Evolutionary conservation across 345 rosid species (phyloP), one percentile per base, ranked within the genome.

Genomic region (Ceriops tagal): DNA sequence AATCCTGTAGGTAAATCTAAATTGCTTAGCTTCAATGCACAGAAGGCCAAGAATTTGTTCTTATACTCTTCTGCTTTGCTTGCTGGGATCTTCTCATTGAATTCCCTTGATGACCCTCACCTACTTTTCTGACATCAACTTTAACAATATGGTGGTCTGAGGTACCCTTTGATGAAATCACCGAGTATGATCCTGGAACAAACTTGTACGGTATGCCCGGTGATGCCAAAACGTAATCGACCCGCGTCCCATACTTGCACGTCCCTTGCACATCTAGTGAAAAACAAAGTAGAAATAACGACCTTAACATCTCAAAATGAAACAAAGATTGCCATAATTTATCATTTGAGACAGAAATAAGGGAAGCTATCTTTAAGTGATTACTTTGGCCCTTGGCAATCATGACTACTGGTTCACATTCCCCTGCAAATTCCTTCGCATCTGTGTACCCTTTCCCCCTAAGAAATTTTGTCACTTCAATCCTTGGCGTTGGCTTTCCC

Each of bases 91-190:
- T 62, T 65, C 64, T 68, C 19, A 46, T 68, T 59, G 65, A 72
- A 67, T 68, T 84, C 60, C 63, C 83, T 37, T 69, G 75, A 65
- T 67, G 27, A 59, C 61, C 70, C 32, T 74, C 75, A 27, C 76
- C 52, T 30, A 55, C 76, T 72, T 74, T 81, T 34, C 70, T 79
- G n/a, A 93, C 58, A 43, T 93, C 96, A 8, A 78, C 98, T 81
- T 89, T 87, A 59, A 91, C 97, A 60, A 93, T 89, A 75, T 93
- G 98, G 68, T 91, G 98, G 85, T 93, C 96, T 24, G 97, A 93
- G 5, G 97, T 91, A 22, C 96, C 96, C 76, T 93, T 86, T 6
- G 98, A 91, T 53, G 96, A 91, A 31, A 91, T 62, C 37, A 89
- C 98, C 0, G 96, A 87, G 77, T 93, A 93, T 1, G 96, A 87